Base-by-base conservation (phyloP, 805 yeast genomes). In the Blastobotrys peoriensis region DNA sequence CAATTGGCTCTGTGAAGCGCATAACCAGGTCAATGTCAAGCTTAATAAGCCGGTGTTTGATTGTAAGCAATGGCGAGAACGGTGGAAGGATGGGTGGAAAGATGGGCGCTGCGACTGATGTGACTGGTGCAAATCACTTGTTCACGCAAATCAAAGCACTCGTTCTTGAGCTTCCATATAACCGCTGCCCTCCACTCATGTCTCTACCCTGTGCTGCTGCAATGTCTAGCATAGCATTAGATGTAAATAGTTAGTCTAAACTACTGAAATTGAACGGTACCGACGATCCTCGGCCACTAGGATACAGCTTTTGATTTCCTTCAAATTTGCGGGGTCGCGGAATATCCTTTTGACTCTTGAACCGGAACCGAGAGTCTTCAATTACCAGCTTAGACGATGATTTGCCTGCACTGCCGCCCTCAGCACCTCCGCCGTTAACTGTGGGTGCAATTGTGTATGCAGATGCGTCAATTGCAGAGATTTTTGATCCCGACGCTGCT, bases 51-150 rank as follows among this genome's bases (percentile, higher is more conserved):
- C 86, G 4, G 69, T 68, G 45, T 93, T 93, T 60, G 88, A 91
- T 60, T 91, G 98, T 57, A 70, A 79, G 46, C 72, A 85, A 51
- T 93, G 98, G 98, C 81, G 81, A 60, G 78, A 84, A 56, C 79
- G 98, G 59, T 91, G 98, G 98, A 80, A 75, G 53, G 95, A 86
- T 55, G 97, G 97, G 0, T 88, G 96, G 96, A 83, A 83, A 30
- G 79, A 75, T 53, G 77, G 77, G 2, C 61, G 71, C 19, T 74
- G 78, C 52, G 76, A 73, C 47, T 70, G 46, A 9, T 22, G 13
- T 37, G 27, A 10, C 8, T 18, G 4, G 17, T 6, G 20, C 33
- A 16, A 10, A 3, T 9, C 13, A 4, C 28, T 22, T 33, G 18
- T 19, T 5, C 22, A 34, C 16, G 10, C 17, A 34, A 13, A 17